Conservation (phyloP, 2,329 filamentous ascomycete species). For the Salinomyces thailandicus region DNA sequence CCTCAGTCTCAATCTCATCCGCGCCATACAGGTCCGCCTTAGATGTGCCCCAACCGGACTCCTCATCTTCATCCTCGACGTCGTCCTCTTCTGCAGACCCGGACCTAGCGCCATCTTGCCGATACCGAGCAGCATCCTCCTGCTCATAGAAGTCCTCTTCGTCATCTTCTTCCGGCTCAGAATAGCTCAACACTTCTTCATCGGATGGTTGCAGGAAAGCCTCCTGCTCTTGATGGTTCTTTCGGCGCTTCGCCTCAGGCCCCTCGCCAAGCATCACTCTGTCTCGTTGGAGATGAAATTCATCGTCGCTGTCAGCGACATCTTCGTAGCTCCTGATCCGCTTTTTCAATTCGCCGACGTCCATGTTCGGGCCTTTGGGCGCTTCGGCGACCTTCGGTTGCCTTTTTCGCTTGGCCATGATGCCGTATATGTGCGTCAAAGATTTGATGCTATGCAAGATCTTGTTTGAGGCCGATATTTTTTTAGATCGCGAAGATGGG, state of each 20-base stretch:
- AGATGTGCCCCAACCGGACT: conserved; percentile 75
- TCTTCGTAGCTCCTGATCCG: conserved; percentile 58
- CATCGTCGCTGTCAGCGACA: conserved; percentile 87
- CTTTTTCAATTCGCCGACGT: conserved; percentile 41
- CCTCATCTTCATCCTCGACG: conserved; percentile 40
- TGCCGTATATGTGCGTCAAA: too few relatives aligned
- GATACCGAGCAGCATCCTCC: conserved; percentile 28
- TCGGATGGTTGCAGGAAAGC: conserved; percentile 49
- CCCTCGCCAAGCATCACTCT: conserved; percentile 76
- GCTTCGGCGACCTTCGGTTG: conserved; percentile 3
- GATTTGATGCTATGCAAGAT: too few relatives aligned
- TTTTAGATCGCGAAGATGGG: too few relatives aligned
- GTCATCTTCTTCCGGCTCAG: conserved; percentile 34
- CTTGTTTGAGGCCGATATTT: too few relatives aligned
- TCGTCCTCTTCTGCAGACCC: conserved; percentile 29
- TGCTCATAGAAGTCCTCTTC: conserved; percentile 50
- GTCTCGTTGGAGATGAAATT: conserved; percentile 80
- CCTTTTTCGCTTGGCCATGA: conserved; percentile 17
- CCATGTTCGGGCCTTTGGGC: conserved; percentile 11
- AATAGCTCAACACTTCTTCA: conserved; percentile 51
- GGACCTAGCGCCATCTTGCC: conserved; percentile 84
- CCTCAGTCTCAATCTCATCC: conserved; percentile 61
- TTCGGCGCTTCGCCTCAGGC: conserved; percentile 65
- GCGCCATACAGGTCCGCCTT: conserved; percentile 90
- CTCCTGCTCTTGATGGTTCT: conserved; percentile 59